Percentiles rank a stretch among this genome's conserved stretches.
Conservation (phyloP, 495 filamentous ascomycete genomes). For the Xylaria cubensis region DNA sequence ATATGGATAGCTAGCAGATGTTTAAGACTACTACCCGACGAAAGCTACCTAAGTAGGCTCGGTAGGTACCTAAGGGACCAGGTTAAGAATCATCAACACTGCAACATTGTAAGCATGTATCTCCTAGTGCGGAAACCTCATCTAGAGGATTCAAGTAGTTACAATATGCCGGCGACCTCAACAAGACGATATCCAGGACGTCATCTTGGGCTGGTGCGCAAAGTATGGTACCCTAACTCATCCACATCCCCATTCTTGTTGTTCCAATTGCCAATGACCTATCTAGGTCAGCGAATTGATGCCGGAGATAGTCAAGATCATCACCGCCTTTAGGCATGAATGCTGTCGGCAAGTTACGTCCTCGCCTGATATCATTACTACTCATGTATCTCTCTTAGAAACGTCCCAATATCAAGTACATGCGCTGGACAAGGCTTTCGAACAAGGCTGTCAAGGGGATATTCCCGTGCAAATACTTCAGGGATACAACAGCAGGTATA, state of each 20-base stretch:
- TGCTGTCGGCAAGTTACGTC: not conserved
- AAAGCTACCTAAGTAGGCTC: not conserved
- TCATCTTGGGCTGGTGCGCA: slow-evolving; percentile 5
- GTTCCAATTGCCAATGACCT: not conserved
- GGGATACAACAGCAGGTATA: no score
- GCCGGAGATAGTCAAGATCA: not conserved
- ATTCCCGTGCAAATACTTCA: no score
- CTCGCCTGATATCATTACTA: not conserved
- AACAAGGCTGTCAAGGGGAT: no score
- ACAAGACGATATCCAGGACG: slow-evolving; percentile 9
- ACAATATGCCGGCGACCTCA: no score
- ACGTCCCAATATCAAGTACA: no score
- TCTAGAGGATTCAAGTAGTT: not conserved
- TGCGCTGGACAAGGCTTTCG: no score
- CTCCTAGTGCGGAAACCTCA: not conserved
- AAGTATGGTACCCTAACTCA: slow-evolving; percentile 19
- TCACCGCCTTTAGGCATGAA: not conserved
- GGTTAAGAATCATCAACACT: not conserved
- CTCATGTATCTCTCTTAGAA: no score
- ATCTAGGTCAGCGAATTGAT: not conserved
- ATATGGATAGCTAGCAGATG: slow-evolving; percentile 2
- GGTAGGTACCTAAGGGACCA: no score
- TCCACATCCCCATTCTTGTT: slow-evolving; percentile 5
- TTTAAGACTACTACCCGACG: not conserved
- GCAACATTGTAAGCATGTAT: not conserved